These are phyloP conservation scores for Magnaporthiopsis rhizophila DNA, from an alignment of 2,329 filamentous ascomycete species.

Conservation along the genomic window DNA sequence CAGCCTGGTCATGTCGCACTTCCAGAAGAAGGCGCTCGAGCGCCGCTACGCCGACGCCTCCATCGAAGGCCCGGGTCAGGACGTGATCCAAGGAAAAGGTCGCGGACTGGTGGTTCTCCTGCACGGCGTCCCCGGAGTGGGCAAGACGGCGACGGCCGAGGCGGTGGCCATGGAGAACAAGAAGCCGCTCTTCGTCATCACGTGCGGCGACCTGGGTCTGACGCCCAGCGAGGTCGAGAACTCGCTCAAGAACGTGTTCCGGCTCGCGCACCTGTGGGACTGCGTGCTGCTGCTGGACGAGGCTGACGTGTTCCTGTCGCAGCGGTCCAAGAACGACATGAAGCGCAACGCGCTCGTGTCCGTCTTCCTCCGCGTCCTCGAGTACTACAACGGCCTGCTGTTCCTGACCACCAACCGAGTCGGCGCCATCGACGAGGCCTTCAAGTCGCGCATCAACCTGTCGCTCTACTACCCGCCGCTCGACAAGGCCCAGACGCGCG, in stretches of 20 bases:
- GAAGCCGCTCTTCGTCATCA: slow-evolving; percentile 23
- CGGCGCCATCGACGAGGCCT: slow-evolving; percentile 35
- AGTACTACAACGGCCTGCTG: slow-evolving; percentile 28
- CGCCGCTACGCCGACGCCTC: not conserved
- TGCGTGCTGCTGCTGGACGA: slow-evolving; percentile 19
- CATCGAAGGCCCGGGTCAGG: slow-evolving; percentile 16
- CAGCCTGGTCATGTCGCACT: slow-evolving; percentile 15
- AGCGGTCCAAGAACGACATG: slow-evolving; percentile 14
- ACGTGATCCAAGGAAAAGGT: slow-evolving; percentile 37
- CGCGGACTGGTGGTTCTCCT: slow-evolving; percentile 35
- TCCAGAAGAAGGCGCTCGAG: slow-evolving; percentile 10
- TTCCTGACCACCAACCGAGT: slow-evolving; percentile 35
- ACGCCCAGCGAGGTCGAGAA: slow-evolving; percentile 18
- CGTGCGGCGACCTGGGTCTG: slow-evolving; percentile 20
- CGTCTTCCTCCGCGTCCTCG: slow-evolving; percentile 27
- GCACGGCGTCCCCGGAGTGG: slow-evolving; percentile 39
- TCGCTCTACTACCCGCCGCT: slow-evolving; percentile 30
- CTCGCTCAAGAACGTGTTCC: slow-evolving; percentile 19
- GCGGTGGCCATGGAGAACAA: slow-evolving; percentile 22
- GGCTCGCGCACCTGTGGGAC: slow-evolving; percentile 17
- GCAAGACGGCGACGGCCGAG: slow-evolving; percentile 38
- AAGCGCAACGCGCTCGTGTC: slow-evolving; percentile 23
- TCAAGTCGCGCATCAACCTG: slow-evolving; percentile 39
- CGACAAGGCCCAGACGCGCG: slow-evolving; percentile 9
- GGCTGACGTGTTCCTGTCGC: slow-evolving; percentile 17